Conservation (phyloP, 208 protist genomes). For the Novymonas esmeraldas region DNA sequence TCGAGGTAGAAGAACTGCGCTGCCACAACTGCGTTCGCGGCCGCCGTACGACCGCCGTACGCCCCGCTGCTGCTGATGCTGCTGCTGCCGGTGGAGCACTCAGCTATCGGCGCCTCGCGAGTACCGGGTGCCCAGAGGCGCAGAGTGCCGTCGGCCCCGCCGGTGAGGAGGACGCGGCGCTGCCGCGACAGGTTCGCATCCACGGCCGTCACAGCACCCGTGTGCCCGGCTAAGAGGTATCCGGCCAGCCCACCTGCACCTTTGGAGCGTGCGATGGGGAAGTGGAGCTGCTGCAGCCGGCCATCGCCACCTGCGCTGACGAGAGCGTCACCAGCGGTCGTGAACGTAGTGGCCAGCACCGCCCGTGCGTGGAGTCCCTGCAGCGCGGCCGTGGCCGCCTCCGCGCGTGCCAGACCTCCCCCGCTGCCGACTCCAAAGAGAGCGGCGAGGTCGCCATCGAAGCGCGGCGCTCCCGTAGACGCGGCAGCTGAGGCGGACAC, state of each 20-base stretch:
- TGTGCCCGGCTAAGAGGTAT: slow-evolving; percentile 35
- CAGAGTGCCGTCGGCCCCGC: slow-evolving; percentile 56
- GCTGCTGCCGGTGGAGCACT: slow-evolving; percentile 13
- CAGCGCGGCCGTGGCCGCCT: slow-evolving; percentile 16
- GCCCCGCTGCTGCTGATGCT: not conserved
- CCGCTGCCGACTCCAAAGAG: not conserved
- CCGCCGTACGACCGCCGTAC: not conserved
- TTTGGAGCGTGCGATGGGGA: slow-evolving; percentile 41
- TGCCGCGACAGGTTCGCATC: slow-evolving; percentile 68
- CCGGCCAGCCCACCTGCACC: slow-evolving; percentile 44
- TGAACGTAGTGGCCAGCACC: slow-evolving; percentile 40
- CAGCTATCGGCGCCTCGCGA: slow-evolving; percentile 23
- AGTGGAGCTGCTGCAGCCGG: slow-evolving; percentile 41
- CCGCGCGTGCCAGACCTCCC: not conserved
- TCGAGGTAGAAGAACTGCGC: slow-evolving; percentile 85
- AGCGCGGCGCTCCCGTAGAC: slow-evolving; percentile 5
- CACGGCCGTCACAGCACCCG: slow-evolving; percentile 41
- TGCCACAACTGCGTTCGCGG: slow-evolving; percentile 30
- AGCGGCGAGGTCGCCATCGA: slow-evolving; percentile 4
- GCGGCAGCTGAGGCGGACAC: slow-evolving; percentile 6
- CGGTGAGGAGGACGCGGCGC: slow-evolving; percentile 49
- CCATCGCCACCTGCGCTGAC: slow-evolving; percentile 53
- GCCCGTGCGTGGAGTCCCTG: slow-evolving; percentile 18
- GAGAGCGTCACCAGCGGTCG: slow-evolving; percentile 45
- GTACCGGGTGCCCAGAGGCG: slow-evolving; percentile 55